A percentile compares a stretch with the other conserved stretches of the same genome.
Conservation (phyloP, 2,329 filamentous ascomycete genomes). For the Didymella glomerata region DNA sequence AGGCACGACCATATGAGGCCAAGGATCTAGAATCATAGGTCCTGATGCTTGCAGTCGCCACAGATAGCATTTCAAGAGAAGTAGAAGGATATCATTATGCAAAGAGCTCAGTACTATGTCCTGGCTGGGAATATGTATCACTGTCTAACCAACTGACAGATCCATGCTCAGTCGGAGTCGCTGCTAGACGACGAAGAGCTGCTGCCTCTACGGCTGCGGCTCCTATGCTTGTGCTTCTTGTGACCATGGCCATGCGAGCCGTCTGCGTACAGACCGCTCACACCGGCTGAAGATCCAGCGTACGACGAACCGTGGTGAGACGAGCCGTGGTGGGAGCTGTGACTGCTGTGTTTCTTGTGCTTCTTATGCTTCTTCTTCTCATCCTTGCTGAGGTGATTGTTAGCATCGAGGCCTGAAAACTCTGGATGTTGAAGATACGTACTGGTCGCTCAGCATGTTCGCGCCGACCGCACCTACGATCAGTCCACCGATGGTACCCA, state of each 20-base stretch:
- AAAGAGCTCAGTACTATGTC: background rate
- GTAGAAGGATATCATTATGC: slow-evolving; percentile 10
- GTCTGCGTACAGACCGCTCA: slow-evolving; percentile 47
- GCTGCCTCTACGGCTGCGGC: slow-evolving; percentile 43
- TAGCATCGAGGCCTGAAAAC: background rate
- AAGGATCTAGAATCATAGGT: background rate
- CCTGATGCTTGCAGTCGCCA: background rate
- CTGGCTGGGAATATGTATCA: background rate
- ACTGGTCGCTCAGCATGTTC: slow-evolving; percentile 60
- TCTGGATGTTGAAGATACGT: slow-evolving; percentile 18
- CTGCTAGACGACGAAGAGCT: slow-evolving; percentile 45
- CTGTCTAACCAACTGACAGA: background rate
- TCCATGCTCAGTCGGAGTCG: slow-evolving; percentile 44
- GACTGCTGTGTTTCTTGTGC: slow-evolving; percentile 45
- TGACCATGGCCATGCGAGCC: slow-evolving; percentile 36
- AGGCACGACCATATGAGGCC: background rate
- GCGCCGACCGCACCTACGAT: slow-evolving; percentile 65
- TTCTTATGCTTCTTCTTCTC: slow-evolving; percentile 51
- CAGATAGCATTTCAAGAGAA: background rate
- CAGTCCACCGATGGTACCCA: slow-evolving; percentile 62
- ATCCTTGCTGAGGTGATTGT: slow-evolving; percentile 32
- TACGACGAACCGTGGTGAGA: slow-evolving; percentile 40
- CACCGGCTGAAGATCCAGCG: slow-evolving; percentile 45
- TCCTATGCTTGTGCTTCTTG: slow-evolving; percentile 45
- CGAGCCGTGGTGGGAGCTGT: slow-evolving; percentile 39